These are phyloP conservation scores for Volvox carteri DNA, from an alignment of 163 green algal species.

Conservation along the genomic window DNA sequence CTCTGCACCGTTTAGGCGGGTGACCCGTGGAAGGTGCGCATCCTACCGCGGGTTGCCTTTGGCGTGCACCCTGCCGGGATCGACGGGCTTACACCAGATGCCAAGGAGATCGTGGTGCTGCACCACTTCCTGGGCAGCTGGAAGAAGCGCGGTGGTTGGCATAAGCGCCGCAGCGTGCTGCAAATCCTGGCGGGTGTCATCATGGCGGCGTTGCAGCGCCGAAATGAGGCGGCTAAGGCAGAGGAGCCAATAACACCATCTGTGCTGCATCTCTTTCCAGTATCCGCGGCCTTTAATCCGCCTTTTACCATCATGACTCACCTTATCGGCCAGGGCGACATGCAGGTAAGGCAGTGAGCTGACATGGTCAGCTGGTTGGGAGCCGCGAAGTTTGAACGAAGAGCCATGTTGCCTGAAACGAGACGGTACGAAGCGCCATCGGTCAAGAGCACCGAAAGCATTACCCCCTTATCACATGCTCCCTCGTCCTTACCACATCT, in stretches of 20 bases:
- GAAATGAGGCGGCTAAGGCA: neutral
- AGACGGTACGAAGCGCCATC: too few species aligned
- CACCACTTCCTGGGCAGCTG: constrained; percentile 89
- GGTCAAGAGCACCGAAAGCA: too few species aligned
- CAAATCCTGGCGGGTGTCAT: constrained; percentile 39
- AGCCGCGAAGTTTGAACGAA: too few species aligned
- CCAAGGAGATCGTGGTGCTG: constrained; percentile 78
- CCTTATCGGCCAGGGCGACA: constrained; percentile 73
- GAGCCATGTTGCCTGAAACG: too few species aligned
- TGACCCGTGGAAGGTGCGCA: constrained; percentile 78
- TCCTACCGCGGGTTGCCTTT: constrained; percentile 87
- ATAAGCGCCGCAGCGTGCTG: constrained; percentile 55
- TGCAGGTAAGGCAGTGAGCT: constrained; percentile 41
- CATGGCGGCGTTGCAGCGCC: constrained; percentile 21
- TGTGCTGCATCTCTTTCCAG: constrained; percentile 77
- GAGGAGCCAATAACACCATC: constrained; percentile 50
- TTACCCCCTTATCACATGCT: too few species aligned
- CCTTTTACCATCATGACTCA: constrained; percentile 88
- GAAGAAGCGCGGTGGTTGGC: constrained; percentile 74
- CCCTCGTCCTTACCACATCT: too few species aligned
- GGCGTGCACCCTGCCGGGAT: constrained; percentile 72
- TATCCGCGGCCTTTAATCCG: constrained; percentile 80
- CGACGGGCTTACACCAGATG: constrained; percentile 71
- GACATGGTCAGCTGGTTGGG: too few species aligned
- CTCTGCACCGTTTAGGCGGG: constrained; percentile 18